A percentile compares a stretch with the other conserved stretches of the same genome.
Evolutionary conservation across 768 basidiomycete species (phyloP).

Genomic region (Butyriboletus loyo): DNA sequence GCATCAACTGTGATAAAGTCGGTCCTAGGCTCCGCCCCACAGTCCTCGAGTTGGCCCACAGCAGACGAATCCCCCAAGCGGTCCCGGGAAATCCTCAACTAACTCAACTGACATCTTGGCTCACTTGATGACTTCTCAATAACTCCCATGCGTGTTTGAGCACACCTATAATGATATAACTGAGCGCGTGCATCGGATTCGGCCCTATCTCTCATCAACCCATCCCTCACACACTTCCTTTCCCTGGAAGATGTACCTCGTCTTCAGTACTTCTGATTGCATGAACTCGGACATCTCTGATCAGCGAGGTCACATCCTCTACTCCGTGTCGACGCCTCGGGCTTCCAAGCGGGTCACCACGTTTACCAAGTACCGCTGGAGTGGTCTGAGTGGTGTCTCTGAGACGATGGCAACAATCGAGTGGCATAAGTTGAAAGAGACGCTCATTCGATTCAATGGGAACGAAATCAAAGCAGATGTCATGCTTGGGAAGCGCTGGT

Average conservation of each 20-base stretch:
- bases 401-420: constrained; percentile 36
- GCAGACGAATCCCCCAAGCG: not conserved
- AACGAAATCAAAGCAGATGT: constrained; percentile 23
- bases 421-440: constrained; percentile 28
- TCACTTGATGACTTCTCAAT: constrained; percentile 9
- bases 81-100: not conserved
- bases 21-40: not conserved
- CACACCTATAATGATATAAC: not conserved
- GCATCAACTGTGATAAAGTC: not conserved
- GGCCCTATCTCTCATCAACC: not conserved
- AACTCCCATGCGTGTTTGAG: constrained; percentile 1
- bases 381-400: constrained; percentile 14
- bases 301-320: constrained; percentile 17
- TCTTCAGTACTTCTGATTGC: constrained; percentile 20
- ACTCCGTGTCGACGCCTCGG: constrained; percentile 19
- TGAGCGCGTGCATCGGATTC: not conserved
- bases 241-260: constrained; percentile 16
- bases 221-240: not conserved
- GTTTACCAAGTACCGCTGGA: constrained; percentile 24
- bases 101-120: constrained; percentile 9
- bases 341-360: constrained; percentile 18
- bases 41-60: not conserved
- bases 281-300: constrained; percentile 20
- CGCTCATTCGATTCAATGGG: constrained; percentile 31
- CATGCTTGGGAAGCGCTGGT: constrained; percentile 22